Conservation (phyloP, 1,139 yeast genomes). For the Suhomyces kunorum region DNA sequence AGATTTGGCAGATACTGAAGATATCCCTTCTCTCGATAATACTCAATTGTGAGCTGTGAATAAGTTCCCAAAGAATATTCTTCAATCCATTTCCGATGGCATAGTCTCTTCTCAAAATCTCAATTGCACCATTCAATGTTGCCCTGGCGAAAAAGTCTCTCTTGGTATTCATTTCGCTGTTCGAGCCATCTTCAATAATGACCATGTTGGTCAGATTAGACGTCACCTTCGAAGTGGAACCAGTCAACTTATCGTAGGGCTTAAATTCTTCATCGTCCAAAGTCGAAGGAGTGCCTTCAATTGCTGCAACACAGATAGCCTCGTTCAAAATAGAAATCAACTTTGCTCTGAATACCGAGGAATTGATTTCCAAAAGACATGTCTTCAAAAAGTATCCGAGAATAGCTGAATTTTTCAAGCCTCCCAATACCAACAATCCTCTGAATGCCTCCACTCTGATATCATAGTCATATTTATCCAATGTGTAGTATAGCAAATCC, state of each 20-base stretch:
- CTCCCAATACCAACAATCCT: constrained; percentile 73
- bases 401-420: constrained; percentile 62
- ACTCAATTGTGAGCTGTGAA: constrained; percentile 61
- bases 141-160: constrained; percentile 46
- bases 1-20: constrained; percentile 63
- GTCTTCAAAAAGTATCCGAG: constrained; percentile 63
- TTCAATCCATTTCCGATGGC: constrained; percentile 64
- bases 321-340: constrained; percentile 50
- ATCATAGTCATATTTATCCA: constrained; percentile 48
- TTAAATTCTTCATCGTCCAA: constrained; percentile 63
- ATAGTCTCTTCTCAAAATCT: constrained; percentile 64
- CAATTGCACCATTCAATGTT: constrained; percentile 63
- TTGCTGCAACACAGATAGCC: constrained; percentile 68
- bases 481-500: constrained; percentile 54
- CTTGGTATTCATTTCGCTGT: constrained; percentile 46
- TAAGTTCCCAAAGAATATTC: constrained; percentile 64
- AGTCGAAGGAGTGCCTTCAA: constrained; percentile 56
- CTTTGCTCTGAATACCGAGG: constrained; percentile 52
- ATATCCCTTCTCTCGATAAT: constrained; percentile 62
- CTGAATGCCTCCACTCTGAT: constrained; percentile 70
- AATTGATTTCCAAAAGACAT: constrained; percentile 53
- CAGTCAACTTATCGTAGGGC: constrained; percentile 31
- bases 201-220: constrained; percentile 37
- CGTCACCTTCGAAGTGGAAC: constrained; percentile 17
- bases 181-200: constrained; percentile 52